These are phyloP conservation scores for Mycena crocata DNA, from an alignment of 768 basidiomycete genomes.

Conservation along the genomic window DNA sequence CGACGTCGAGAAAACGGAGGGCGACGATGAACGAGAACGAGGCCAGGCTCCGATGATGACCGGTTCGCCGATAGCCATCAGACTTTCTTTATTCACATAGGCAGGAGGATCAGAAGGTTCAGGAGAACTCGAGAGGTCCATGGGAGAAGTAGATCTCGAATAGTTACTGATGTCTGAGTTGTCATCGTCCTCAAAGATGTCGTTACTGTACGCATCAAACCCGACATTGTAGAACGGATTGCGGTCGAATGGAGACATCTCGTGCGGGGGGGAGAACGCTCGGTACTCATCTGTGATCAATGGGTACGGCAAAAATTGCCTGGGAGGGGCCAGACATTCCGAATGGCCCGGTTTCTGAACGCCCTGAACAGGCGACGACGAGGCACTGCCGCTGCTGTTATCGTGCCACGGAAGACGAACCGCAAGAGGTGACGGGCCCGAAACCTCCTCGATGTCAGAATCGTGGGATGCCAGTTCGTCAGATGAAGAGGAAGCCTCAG, in stretches of 20 bases:
- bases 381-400: constrained; percentile 38
- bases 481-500: constrained; percentile 58
- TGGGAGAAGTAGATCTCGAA: constrained; percentile 30
- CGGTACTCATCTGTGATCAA: constrained; percentile 7
- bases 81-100: constrained; percentile 1
- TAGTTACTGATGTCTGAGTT: constrained; percentile 20
- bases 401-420: constrained; percentile 17
- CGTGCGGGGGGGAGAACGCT: constrained; percentile 9
- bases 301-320: constrained; percentile 16
- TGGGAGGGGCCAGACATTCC: constrained; percentile 1
- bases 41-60: constrained; percentile 59
- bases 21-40: constrained; percentile 48
- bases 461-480: constrained; percentile 52
- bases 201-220: constrained; percentile 29
- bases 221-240: constrained; percentile 20
- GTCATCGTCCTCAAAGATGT: constrained; percentile 29
- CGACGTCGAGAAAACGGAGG: constrained; percentile 31
- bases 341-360: constrained; percentile 5
- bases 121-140: constrained; percentile 35
- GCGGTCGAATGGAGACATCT: constrained; percentile 4
- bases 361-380: constrained; percentile 3
- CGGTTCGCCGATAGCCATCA: constrained; percentile 45
- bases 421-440: constrained; percentile 35
- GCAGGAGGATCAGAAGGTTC: constrained; percentile 25
- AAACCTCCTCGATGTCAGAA: constrained; percentile 69